Conservation (phyloP, 2,329 filamentous ascomycete genomes). For the Arthroderma sp. region DNA sequence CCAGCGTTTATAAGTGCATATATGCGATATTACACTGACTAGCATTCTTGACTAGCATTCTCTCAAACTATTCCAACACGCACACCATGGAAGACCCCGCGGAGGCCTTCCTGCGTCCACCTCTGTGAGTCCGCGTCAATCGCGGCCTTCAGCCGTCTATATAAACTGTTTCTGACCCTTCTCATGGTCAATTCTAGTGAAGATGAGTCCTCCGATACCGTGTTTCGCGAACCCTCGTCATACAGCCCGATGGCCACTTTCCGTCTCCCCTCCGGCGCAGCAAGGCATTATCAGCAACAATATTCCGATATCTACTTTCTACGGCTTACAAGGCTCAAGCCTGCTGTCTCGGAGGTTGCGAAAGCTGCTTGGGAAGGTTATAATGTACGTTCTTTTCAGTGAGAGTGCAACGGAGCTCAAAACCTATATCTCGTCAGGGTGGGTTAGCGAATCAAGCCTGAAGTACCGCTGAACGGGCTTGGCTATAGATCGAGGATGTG, state of each 20-base stretch:
- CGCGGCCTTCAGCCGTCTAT: background rate
- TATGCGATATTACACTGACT: background rate
- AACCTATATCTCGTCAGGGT: background rate
- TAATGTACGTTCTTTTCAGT: conserved; percentile 34
- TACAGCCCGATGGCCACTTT: conserved; percentile 72
- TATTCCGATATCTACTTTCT: conserved; percentile 97
- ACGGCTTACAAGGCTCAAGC: conserved; percentile 76
- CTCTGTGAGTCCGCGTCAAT: conserved; percentile 17
- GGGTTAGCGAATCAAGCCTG: background rate
- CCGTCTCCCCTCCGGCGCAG: conserved; percentile 50
- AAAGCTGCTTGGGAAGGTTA: conserved; percentile 64
- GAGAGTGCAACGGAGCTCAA: conserved; percentile 2
- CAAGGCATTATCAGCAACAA: conserved; percentile 76
- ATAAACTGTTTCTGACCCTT: background rate
- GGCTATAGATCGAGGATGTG: background rate
- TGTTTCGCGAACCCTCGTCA: conserved; percentile 44
- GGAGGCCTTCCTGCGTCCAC: conserved; percentile 21
- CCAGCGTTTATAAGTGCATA: background rate
- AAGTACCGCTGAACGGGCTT: background rate
- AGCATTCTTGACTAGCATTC: background rate
- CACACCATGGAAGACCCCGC: conserved; percentile 8
- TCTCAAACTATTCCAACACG: background rate
- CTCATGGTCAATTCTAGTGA: conserved; percentile 7
- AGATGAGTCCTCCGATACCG: conserved; percentile 27
- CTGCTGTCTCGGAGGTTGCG: conserved; percentile 64